Percentiles rank a stretch among this genome's conserved stretches.
phyloP scores from a whole-genome alignment of 2,329 filamentous ascomycete genomes.

The Huntiella moniliformis region DNA sequence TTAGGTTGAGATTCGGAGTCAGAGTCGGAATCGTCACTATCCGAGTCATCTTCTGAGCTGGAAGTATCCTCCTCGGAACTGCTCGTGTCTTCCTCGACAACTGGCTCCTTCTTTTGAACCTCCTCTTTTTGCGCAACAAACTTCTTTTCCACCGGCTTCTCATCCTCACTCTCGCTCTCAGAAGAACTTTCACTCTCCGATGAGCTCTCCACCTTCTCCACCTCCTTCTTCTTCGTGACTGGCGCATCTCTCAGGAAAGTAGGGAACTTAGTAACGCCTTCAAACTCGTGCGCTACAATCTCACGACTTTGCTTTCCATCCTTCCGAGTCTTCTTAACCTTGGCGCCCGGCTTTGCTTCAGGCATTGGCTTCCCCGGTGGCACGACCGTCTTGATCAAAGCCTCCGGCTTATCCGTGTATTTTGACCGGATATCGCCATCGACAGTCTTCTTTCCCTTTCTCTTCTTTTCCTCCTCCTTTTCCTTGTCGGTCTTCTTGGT shows the following conservation, averaged over 20 bases:
- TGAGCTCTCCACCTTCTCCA: slow-evolving; percentile 13
- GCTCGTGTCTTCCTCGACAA: slow-evolving; percentile 12
- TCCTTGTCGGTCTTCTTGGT: slow-evolving; percentile 22
- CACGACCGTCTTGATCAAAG: slow-evolving; percentile 66
- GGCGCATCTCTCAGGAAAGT: slow-evolving; percentile 49
- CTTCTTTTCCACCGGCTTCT: slow-evolving; percentile 12
- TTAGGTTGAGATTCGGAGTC: slow-evolving; percentile 13
- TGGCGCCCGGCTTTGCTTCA: slow-evolving; percentile 24
- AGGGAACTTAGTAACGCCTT: slow-evolving; percentile 64
- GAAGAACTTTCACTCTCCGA: slow-evolving; percentile 3
- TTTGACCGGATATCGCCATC: slow-evolving; percentile 49
- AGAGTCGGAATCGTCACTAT: not conserved
- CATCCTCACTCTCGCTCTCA: slow-evolving; percentile 3
- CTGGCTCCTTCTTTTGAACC: not conserved
- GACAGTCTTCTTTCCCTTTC: slow-evolving; percentile 32
- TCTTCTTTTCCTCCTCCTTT: slow-evolving; percentile 27
- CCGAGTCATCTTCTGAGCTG: slow-evolving; percentile 11
- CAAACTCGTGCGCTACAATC: slow-evolving; percentile 71
- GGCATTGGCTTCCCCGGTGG: slow-evolving; percentile 27
- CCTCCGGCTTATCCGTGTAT: slow-evolving; percentile 63
- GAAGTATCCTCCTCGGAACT: slow-evolving; percentile 15
- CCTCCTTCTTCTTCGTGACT: slow-evolving; percentile 14
- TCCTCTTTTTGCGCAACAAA: slow-evolving; percentile 14
- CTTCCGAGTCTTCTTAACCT: slow-evolving; percentile 41
- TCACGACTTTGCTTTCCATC: slow-evolving; percentile 32